Conservation (phyloP, 441 rosid species). For the Croton setiger region DNA sequence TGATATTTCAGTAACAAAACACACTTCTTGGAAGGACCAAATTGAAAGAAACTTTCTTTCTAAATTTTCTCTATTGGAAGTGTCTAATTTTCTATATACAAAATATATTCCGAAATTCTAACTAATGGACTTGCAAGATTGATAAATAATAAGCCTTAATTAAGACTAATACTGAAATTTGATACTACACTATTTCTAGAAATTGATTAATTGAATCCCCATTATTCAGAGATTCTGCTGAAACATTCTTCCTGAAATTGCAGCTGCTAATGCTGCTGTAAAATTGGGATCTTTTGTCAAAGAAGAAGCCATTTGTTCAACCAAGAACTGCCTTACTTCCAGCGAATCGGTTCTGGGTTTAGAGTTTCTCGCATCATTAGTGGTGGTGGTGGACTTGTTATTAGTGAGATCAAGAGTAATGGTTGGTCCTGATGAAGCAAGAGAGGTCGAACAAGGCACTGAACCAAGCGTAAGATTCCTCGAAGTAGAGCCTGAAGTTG, state of each 20-base stretch:
- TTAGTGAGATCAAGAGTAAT: conserved; percentile 52
- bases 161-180: background rate
- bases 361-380: conserved; percentile 23
- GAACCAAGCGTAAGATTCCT: conserved; percentile 28
- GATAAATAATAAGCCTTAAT: background rate
- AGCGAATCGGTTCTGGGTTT: conserved; percentile 44
- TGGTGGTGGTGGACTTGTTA: conserved; percentile 33
- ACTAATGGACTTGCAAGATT: conserved; percentile 5
- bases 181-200: background rate
- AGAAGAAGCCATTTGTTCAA: conserved; percentile 94
- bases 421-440: conserved; percentile 41
- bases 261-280: conserved; percentile 94
- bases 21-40: background rate
- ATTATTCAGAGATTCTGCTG: conserved; percentile 39
- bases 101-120: conserved; percentile 13
- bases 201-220: conserved; percentile 13
- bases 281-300: conserved; percentile 91
- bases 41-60: background rate
- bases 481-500: conserved; percentile 46
- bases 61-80: background rate
- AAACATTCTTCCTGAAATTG: conserved; percentile 72
- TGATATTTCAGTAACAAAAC: background rate
- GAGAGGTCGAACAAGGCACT: conserved; percentile 38
- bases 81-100: conserved; percentile 26
- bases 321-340: conserved; percentile 58